Evolutionary conservation across 2,329 filamentous ascomycete genomes (phyloP), one percentile per base, ranked within the genome.

Genomic region (Colletotrichum orchidophilum): DNA sequence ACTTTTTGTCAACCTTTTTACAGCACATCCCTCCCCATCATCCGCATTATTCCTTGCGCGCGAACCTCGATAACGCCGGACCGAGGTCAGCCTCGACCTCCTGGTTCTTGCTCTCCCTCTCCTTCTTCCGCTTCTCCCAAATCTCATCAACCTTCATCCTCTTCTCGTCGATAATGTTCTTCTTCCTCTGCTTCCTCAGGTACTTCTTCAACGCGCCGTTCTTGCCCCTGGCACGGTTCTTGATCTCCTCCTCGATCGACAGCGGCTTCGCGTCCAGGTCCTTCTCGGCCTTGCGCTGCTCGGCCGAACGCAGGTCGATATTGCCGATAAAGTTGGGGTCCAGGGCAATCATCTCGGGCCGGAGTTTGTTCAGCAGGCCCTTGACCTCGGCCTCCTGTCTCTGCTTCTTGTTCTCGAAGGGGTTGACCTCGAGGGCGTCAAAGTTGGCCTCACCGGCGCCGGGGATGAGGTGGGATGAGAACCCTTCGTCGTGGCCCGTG

Each of bases 381-480:
- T 93, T 94, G 80, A 99, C 95, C 82, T 99, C 96, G 61, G 89
- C 88, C 82, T 99, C 96, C 81, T 97, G 95, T 77, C 96, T 90
- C 84, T 98, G 95, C 83, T 96, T 97, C 77, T 87, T 88, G 63
- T 93, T 97, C 84, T 98, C 96, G 87, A 96, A 98, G 39, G 96
- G 96, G 85, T 99, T 99, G 76, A 92, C 87, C 82, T 99, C 96
- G 64, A 98, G 86, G 3, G 95, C 93, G 81, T 99, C 96, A 80
- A 94, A 98, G 87, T 98, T 98, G 79, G 96, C 91, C 81, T 99
- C 96, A 73, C 96, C 96, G n/a, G 96, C 93, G 58, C 96, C 96
- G 8, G 96, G 96, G 2, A 98, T 91, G 75, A 99, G 90, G 78
- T 98, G 90, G 66, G 93, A 96, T 18, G 93, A 93, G 84, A 98